These are phyloP conservation scores for Penicillium sp. DNA, from an alignment of 2,329 filamentous ascomycete genomes.

Conservation along the genomic window DNA sequence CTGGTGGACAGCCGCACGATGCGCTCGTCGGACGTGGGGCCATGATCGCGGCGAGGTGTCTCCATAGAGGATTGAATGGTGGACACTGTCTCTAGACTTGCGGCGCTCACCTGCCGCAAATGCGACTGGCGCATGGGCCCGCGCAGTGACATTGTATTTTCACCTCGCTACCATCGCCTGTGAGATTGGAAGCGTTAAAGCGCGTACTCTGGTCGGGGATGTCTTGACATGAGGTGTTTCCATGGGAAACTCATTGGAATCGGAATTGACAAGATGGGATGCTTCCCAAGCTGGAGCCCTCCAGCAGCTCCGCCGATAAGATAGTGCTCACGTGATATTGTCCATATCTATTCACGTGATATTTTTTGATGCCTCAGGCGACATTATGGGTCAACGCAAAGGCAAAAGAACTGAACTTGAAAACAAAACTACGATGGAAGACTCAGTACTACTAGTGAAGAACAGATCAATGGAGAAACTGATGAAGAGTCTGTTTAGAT, in stretches of 20 bases:
- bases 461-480: too few species aligned
- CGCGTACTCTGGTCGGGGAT: not conserved
- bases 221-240: not conserved
- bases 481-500: too few species aligned
- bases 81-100: constrained; percentile 42
- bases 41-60: constrained; percentile 30
- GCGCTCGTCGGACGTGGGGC: constrained; percentile 32
- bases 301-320: constrained; percentile 23
- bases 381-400: too few species aligned
- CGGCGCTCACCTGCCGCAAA: constrained; percentile 46
- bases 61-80: constrained; percentile 34
- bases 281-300: too few species aligned
- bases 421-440: too few species aligned
- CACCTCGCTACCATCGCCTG: constrained; percentile 26
- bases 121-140: constrained; percentile 46
- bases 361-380: too few species aligned
- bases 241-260: too few species aligned
- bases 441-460: too few species aligned
- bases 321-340: constrained; percentile 2
- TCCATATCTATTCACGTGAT: too few species aligned
- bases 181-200: constrained; percentile 7
- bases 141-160: constrained; percentile 41
- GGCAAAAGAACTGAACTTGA: too few species aligned
- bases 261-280: too few species aligned
- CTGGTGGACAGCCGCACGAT: constrained; percentile 31